Conservation (phyloP, 2,329 filamentous ascomycete species). For the Botrytis porri region DNA sequence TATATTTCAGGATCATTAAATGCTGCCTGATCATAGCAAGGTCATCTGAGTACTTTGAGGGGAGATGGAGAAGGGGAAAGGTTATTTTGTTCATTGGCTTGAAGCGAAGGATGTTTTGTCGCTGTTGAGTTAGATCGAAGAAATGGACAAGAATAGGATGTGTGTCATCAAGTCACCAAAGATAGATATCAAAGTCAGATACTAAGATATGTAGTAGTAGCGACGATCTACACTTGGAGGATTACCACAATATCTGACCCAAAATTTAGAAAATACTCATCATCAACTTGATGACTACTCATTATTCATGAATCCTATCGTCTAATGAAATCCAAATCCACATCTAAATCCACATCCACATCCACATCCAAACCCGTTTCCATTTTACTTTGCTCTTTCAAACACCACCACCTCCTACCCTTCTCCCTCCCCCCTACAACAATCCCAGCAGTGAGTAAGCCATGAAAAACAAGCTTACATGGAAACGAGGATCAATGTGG, state of each 20-base stretch:
- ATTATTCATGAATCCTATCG: not conserved
- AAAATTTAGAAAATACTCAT: not conserved
- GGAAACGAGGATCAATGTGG: conserved; percentile 6
- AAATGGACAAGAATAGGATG: conserved; percentile 2
- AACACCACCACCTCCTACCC: not conserved
- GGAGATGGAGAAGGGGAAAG: not conserved
- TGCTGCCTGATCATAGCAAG: not conserved
- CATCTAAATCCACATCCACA: not conserved
- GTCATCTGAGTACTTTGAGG: conserved; percentile 3
- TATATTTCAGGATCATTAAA: not conserved
- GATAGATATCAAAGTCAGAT: not conserved
- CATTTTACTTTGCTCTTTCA: not conserved
- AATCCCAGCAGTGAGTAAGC: conserved; percentile 11
- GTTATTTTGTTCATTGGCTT: not conserved
- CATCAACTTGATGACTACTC: conserved; percentile 2
- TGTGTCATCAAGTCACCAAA: not conserved
- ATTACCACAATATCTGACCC: not conserved
- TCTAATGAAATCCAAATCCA: not conserved
- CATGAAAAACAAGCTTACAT: conserved; percentile 10
- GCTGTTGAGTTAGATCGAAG: not conserved
- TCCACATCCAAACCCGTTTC: not conserved
- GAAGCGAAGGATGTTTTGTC: not conserved
- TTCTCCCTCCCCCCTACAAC: not conserved
- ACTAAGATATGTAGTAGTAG: not conserved
- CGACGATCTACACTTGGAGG: not conserved